Evolutionary conservation across 2,329 filamentous ascomycete species (phyloP), one percentile per base, ranked within the genome.

Genomic region (Hypoxylon sp.): DNA sequence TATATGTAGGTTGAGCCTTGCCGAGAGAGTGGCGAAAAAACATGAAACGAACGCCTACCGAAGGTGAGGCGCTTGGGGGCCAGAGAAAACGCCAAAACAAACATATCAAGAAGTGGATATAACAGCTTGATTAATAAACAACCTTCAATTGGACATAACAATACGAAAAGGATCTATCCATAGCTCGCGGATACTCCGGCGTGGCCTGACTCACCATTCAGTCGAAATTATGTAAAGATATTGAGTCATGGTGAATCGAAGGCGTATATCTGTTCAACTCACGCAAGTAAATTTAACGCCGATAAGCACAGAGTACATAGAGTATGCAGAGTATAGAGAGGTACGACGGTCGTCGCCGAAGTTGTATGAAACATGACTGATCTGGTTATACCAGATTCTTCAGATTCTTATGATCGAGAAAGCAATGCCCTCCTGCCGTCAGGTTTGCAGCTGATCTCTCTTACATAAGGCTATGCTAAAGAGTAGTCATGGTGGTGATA

Each of bases 401-500:
- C 50, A 50, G 57, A 54, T 53, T 66, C 37, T 55, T 58, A 59
- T 62, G 42, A 44, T 70, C 35, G 17, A n/a, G 13, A 51, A 60
- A 59, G 67, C 67, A 66, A 26, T 57, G 68, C 68, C 62, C 17
- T 29, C 44, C 61, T 71, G 61, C 54, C 17, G 65, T 68, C 53
- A 70, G 39, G 47, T 55, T 37, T 65, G 62, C 62, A 69, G 58
- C 63, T 55, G 26, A 29, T 44, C 33, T 63, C 33, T 65, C 65
- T 68, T 61, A 68, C 65, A 53, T 66, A 66, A 63, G 65, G 62
- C 65, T 66, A 63, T 66, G 62, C 48, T 57, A 26, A 62, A 46
- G 50, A 19, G 17, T 10, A 37, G 29, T 59, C 31, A 59, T 54
- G 33, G 17, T 55, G 35, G 47, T 59, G 46, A 14, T 53, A 54